These are phyloP conservation scores for Colletotrichum sp. DNA, from an alignment of 2,329 filamentous ascomycete genomes.

Conservation along the genomic window DNA sequence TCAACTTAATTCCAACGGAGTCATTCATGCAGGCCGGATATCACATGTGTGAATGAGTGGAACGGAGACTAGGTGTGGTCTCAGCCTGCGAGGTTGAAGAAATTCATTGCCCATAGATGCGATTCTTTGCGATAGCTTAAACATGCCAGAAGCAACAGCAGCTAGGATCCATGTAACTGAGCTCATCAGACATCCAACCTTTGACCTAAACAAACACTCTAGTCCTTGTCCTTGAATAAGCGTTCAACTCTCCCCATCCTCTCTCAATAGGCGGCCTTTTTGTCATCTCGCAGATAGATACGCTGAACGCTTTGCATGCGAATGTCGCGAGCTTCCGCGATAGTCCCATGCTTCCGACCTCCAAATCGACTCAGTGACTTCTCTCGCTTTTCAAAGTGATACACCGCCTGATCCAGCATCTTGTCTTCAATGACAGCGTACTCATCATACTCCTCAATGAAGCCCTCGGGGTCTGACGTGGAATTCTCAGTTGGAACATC, in stretches of 20 bases:
- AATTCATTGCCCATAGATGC: not conserved
- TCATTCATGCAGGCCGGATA: not conserved
- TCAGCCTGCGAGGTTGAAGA: not conserved
- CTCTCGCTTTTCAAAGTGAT: not conserved
- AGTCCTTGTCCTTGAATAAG: not conserved
- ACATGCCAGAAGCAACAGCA: not conserved
- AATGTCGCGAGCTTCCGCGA: not conserved
- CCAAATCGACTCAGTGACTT: not conserved
- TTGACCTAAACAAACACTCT: not conserved
- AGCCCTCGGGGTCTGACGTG: not conserved
- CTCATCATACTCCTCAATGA: not conserved
- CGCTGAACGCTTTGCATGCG: not conserved
- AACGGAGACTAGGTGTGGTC: not conserved
- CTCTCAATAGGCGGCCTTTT: not conserved
- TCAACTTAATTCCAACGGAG: not conserved
- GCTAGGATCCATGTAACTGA: not conserved
- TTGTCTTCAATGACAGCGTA: not conserved
- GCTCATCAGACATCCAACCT: not conserved
- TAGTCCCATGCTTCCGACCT: not conserved
- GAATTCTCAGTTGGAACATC: not conserved
- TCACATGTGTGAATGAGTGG: not conserved
- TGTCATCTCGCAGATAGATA: not conserved
- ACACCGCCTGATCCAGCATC: not conserved
- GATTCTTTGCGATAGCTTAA: not conserved
- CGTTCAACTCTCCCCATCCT: not conserved